A percentile compares a stretch with the other conserved stretches of the same genome.
Evolutionary conservation across 768 basidiomycete species (phyloP).

Genomic region (Naganishia randhawae): DNA sequence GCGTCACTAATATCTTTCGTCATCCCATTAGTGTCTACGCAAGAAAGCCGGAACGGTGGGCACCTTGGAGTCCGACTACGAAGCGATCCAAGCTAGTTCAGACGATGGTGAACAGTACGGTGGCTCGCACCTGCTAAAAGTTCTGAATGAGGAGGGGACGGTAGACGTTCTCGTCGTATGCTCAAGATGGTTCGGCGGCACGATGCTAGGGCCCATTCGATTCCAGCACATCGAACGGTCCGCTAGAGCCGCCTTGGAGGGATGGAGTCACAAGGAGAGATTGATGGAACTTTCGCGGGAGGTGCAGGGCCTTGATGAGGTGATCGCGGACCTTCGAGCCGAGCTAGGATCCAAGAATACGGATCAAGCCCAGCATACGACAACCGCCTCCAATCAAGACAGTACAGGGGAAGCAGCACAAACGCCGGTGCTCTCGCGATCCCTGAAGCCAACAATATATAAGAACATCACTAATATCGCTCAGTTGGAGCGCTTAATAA

Average conservation of each 20-base stretch:
- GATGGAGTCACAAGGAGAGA: constrained; percentile 7
- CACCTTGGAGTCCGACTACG: constrained; percentile 25
- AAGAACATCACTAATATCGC: constrained; percentile 14
- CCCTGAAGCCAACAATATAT: constrained; percentile 2
- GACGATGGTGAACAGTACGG: constrained; percentile 30
- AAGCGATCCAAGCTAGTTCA: constrained; percentile 1
- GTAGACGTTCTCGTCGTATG: constrained; percentile 33
- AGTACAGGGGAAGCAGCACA: neutral
- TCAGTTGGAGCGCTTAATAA: constrained; percentile 27
- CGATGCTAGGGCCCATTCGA: constrained; percentile 27
- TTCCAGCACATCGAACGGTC: constrained; percentile 29
- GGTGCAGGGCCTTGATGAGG: constrained; percentile 23
- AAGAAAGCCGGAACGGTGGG: constrained; percentile 19
- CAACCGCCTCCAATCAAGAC: neutral
- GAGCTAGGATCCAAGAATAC: constrained; percentile 8
- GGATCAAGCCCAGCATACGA: neutral
- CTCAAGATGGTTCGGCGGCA: constrained; percentile 31
- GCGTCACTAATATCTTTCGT: neutral
- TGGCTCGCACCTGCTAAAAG: constrained; percentile 21
- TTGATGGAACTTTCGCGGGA: constrained; percentile 17
- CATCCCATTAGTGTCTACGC: neutral
- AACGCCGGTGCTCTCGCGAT: neutral
- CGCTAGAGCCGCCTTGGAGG: constrained; percentile 21
- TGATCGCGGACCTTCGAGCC: constrained; percentile 24
- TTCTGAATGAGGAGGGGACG: constrained; percentile 30